Evolutionary conservation across 2,329 filamentous ascomycete genomes (phyloP).

Genomic region (Geosmithia flava): DNA sequence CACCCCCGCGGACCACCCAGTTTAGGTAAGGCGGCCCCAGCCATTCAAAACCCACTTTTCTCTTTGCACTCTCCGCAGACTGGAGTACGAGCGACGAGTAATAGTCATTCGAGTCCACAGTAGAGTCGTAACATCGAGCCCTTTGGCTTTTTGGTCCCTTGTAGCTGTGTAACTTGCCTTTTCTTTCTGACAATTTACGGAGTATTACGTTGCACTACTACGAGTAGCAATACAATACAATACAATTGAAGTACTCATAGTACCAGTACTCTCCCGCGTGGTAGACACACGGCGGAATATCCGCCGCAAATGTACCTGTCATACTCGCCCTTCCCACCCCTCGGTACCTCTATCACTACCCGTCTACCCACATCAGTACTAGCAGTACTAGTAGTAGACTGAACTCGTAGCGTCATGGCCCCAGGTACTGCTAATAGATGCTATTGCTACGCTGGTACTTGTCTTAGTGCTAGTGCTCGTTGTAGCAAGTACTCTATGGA

Average conservation of each 20-base stretch:
- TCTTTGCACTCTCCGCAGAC: too few species aligned
- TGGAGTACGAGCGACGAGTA: too few species aligned
- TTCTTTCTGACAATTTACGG: too few species aligned
- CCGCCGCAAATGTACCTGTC: not conserved
- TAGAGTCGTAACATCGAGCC: not conserved
- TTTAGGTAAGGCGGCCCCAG: not conserved
- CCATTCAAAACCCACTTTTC: not conserved
- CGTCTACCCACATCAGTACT: not conserved
- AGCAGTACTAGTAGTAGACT: not conserved
- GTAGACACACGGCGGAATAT: not conserved
- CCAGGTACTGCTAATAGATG: not conserved
- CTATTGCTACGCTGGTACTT: not conserved
- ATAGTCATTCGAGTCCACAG: not conserved
- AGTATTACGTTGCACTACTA: too few species aligned
- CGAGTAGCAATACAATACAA: too few species aligned
- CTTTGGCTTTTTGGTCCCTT: too few species aligned
- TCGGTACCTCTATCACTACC: not conserved
- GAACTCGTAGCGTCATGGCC: not conserved
- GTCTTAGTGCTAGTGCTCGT: not conserved
- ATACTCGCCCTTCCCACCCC: not conserved
- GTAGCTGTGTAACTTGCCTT: too few species aligned
- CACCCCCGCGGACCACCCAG: conserved; percentile 1
- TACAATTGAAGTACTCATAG: too few species aligned
- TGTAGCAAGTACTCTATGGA: not conserved
- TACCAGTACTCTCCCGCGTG: not conserved